Evolutionary conservation across 177 flowering plant genomes (phyloP).

Genomic region (Tripterygium wilfordii): DNA sequence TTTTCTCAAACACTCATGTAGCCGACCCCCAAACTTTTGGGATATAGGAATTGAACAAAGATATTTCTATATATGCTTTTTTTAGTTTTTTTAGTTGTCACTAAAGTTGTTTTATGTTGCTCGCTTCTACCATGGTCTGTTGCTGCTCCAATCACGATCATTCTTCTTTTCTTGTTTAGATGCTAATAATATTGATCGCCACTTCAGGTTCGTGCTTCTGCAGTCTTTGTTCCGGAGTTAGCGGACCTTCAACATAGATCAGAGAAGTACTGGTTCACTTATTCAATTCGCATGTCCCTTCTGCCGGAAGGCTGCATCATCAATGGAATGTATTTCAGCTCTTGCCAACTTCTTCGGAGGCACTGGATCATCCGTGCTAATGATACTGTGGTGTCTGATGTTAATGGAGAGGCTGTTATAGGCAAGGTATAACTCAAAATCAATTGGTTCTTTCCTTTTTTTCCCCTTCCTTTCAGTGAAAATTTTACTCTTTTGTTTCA

Average conservation of each 20-base stretch:
- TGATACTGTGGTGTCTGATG: conserved; percentile 41
- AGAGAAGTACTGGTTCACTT: conserved; percentile 54
- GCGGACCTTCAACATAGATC: conserved; percentile 34
- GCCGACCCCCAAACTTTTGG: too few species aligned
- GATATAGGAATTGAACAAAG: too few species aligned
- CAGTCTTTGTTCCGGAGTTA: conserved; percentile 76
- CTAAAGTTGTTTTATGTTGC: too few species aligned
- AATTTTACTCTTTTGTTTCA: too few species aligned
- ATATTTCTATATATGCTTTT: too few species aligned
- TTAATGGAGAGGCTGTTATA: conserved; percentile 74
- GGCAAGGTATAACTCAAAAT: conserved; percentile 64
- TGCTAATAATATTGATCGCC: neutral
- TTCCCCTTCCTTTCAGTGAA: too few species aligned
- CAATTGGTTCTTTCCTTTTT: too few species aligned
- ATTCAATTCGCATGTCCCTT: conserved; percentile 83
- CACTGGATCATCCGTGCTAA: conserved; percentile 76
- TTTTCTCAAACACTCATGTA: too few species aligned
- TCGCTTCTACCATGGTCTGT: too few species aligned
- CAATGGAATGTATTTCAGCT: conserved; percentile 43
- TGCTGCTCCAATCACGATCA: too few species aligned
- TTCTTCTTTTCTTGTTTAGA: too few species aligned
- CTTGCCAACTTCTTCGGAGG: conserved; percentile 79
- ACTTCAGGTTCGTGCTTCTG: conserved; percentile 77
- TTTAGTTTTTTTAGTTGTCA: too few species aligned
- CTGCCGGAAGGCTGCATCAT: conserved; percentile 52